Base-by-base conservation (phyloP, 331 rosid genomes). In the Ulmus americana region DNA sequence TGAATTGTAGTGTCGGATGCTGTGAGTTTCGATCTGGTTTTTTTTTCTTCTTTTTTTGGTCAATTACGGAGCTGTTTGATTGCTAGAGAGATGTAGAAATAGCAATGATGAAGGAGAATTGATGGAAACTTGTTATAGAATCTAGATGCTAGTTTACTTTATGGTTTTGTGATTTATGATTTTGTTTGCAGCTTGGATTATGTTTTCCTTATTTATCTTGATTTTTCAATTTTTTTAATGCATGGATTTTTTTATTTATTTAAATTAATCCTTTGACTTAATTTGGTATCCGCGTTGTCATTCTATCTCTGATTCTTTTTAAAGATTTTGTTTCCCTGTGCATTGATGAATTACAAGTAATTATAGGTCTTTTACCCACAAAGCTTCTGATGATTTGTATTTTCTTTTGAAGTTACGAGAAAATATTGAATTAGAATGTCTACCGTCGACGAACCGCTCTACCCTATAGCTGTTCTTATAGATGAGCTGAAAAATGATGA, bases 401-500 rank as follows among this genome's bases (percentile, higher is more conserved):
- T 52, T 64, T 16, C 45, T 45, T 43, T n/a, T 84, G 70, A 66
- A 68, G 80, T 62, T 67, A 55, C 20, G 71, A 76, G 77, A 73
- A 53, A 18, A 39, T 38, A 52, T 65, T 70, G 78, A 61, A 63
- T 45, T 75, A 77, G 68, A 66, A 85, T 79, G 83, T 78, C 92
- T 69, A 65, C 59, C 78, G 88, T 77, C 9, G 94, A 91, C 7
- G 97, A 91, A 73, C 97, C 95, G n/a, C 82, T 91, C 28, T 91
- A 91, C 74, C 97, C 97, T 14, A 88, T 91, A 73, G 96, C 96
- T 5, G 95, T 91, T 53, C 97, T 91, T 56, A 88, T 91, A 66
- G 97, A 91, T 3, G 97, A 91, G 90, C 84, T 91, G 62, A 91
- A 91, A 77, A 91, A 88, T 76, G 96, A 91, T 10, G 97, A 91